A percentile compares a stretch with the other conserved stretches of the same genome.
Conservation (phyloP, 2,329 filamentous ascomycete species). For the Canariomyces notabilis region DNA sequence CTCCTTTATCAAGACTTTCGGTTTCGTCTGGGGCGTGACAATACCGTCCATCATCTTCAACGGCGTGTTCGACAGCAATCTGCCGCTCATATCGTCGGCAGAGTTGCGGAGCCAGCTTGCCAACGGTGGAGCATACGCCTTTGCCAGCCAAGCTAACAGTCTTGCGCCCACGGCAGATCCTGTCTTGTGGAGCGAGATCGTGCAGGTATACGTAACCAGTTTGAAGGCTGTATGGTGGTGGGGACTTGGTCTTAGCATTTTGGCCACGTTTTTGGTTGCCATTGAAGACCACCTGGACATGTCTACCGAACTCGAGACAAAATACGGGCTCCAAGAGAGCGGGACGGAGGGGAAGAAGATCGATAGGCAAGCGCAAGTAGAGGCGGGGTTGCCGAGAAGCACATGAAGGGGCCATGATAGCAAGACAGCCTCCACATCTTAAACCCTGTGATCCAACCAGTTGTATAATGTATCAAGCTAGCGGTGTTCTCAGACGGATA, state of each 20-base stretch:
- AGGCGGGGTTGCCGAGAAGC: neutral
- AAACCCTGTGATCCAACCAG: too few relatives aligned
- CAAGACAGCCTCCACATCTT: too few relatives aligned
- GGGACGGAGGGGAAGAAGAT: neutral
- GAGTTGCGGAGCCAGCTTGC: neutral
- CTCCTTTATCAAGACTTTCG: slow-evolving; percentile 40
- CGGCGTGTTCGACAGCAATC: neutral
- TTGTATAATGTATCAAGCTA: too few relatives aligned
- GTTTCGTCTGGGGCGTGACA: slow-evolving; percentile 37
- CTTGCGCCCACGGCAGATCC: neutral
- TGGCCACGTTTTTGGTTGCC: neutral
- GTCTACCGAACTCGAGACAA: neutral
- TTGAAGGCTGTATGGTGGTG: slow-evolving; percentile 4
- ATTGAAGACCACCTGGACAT: neutral
- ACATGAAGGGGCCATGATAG: neutral
- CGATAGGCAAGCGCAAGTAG: neutral
- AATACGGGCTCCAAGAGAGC: neutral
- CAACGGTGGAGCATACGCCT: slow-evolving; percentile 3
- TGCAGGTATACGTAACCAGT: neutral
- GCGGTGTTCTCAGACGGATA: too few relatives aligned
- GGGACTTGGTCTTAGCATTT: neutral
- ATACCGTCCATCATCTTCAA: slow-evolving; percentile 1
- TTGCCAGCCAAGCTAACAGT: slow-evolving; percentile 1
- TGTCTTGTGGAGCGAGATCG: neutral
- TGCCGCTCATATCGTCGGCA: neutral